Evolutionary conservation across 805 yeast species (phyloP).

Genomic region (Candida rishiriensis): DNA sequence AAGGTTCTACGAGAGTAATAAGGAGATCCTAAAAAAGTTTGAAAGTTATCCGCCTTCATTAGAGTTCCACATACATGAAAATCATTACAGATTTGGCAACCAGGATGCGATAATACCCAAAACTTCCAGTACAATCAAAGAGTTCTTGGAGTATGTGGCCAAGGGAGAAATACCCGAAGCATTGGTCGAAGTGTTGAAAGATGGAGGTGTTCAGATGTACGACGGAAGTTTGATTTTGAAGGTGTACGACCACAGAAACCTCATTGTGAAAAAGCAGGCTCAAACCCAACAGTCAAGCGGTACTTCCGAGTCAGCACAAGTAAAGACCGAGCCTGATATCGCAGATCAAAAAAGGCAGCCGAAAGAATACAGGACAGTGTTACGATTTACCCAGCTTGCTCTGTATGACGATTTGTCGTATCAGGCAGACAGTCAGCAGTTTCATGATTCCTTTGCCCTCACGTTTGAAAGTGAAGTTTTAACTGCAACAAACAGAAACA

Average conservation of each 20-base stretch:
- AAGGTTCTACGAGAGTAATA: constrained; percentile 66
- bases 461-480: constrained; percentile 87
- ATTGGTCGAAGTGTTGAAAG: constrained; percentile 82
- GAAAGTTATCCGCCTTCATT: constrained; percentile 74
- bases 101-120: constrained; percentile 85
- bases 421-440: constrained; percentile 74
- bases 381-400: constrained; percentile 77
- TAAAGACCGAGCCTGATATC: neutral
- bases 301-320: constrained; percentile 7
- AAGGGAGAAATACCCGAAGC: constrained; percentile 84
- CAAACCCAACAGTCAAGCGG: constrained; percentile 3
- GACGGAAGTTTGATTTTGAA: constrained; percentile 88
- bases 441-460: constrained; percentile 73
- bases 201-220: constrained; percentile 76
- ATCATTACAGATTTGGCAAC: constrained; percentile 86
- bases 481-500: constrained; percentile 69
- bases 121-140: constrained; percentile 69
- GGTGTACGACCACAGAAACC: constrained; percentile 78
- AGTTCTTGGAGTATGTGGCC: constrained; percentile 74
- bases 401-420: constrained; percentile 80
- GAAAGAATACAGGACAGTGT: constrained; percentile 68
- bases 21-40: constrained; percentile 71
- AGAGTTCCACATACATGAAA: constrained; percentile 86
- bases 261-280: constrained; percentile 15
- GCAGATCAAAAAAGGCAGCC: constrained; percentile 42